Conservation (phyloP, 371 early-diverging fungal genomes). For the Nosema muscidifuracis region DNA sequence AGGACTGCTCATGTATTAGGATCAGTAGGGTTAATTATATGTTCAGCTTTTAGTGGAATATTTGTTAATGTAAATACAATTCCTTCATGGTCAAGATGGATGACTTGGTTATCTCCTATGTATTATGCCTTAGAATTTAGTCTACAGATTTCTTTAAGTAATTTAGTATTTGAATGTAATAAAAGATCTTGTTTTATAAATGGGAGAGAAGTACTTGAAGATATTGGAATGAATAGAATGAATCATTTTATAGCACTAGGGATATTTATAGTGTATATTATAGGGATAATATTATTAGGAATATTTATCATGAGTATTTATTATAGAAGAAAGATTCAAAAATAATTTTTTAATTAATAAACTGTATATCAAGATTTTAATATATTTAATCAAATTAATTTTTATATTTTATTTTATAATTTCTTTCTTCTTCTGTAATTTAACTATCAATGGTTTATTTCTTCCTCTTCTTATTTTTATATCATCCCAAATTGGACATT, state of each 20-base stretch:
- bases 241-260: neutral
- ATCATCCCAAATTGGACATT: constrained; percentile 35
- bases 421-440: neutral
- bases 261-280: neutral
- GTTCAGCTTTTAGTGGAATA: constrained; percentile 64
- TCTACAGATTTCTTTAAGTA: constrained; percentile 7
- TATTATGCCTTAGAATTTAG: constrained; percentile 57
- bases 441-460: constrained; percentile 27
- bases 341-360: no score
- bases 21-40: constrained; percentile 61
- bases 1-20: constrained; percentile 63
- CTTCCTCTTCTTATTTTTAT: constrained; percentile 1
- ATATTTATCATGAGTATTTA: neutral
- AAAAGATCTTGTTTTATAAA: neutral
- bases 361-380: no score
- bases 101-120: constrained; percentile 62
- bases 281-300: neutral
- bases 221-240: neutral
- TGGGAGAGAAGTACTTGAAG: neutral
- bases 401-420: neutral
- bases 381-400: neutral
- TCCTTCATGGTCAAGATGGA: constrained; percentile 64
- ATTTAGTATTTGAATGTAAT: neutral
- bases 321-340: no score
- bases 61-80: constrained; percentile 62